A percentile compares a stretch with the other conserved stretches of the same genome.
These are phyloP conservation scores for Tolypocladium sp. DNA, from an alignment of 2,329 filamentous ascomycete genomes.

Conservation along the genomic window DNA sequence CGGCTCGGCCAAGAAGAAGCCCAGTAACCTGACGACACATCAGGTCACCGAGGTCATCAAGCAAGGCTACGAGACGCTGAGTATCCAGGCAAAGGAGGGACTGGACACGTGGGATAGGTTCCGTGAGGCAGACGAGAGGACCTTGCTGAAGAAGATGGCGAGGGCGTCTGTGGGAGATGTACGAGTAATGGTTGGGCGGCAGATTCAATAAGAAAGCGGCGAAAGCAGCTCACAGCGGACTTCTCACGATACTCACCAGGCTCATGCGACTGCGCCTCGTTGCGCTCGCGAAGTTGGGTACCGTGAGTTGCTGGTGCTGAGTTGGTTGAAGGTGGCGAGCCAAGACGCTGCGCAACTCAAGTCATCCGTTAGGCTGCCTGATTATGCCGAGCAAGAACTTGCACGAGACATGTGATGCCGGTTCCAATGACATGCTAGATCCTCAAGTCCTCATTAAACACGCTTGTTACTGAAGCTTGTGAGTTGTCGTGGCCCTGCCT, in stretches of 20 bases:
- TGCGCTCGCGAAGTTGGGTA: background rate
- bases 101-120: slow-evolving; percentile 80
- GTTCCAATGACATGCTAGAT: background rate
- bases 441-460: background rate
- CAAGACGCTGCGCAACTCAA: background rate
- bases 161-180: slow-evolving; percentile 62
- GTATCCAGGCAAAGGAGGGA: slow-evolving; percentile 81
- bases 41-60: slow-evolving; percentile 91
- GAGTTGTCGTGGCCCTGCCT: background rate
- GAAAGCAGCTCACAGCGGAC: background rate
- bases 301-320: no score
- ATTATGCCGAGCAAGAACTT: background rate
- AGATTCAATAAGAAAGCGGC: slow-evolving; percentile 1
- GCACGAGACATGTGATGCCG: background rate
- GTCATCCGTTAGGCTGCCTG: background rate
- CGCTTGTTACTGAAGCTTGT: no score
- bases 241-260: background rate
- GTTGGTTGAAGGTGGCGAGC: no score
- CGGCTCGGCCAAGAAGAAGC: slow-evolving; percentile 28
- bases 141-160: slow-evolving; percentile 78
- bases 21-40: slow-evolving; percentile 66
- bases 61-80: slow-evolving; percentile 90
- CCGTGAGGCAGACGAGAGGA: slow-evolving; percentile 78
- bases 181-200: slow-evolving; percentile 37
- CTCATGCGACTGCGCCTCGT: background rate